Evolutionary conservation across 2,329 filamentous ascomycete genomes (phyloP).

Genomic region (Plectosphaerella plurivora): DNA sequence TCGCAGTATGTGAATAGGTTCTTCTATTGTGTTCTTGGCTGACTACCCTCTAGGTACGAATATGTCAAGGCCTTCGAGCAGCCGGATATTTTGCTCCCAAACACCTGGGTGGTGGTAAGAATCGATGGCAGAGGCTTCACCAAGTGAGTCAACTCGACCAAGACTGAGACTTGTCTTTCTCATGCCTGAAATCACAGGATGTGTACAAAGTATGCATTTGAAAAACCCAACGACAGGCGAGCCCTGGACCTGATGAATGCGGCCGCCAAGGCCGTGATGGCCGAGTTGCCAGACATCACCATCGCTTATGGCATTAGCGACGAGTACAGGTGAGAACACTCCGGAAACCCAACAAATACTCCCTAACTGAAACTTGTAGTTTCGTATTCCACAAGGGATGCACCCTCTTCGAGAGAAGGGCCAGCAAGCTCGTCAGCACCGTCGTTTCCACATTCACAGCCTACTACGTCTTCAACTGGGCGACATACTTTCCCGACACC

Average conservation of each 20-base stretch:
- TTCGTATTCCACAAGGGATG: slow-evolving; percentile 86
- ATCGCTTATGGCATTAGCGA: slow-evolving; percentile 93
- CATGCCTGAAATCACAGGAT: slow-evolving; percentile 52
- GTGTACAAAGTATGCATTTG: slow-evolving; percentile 76
- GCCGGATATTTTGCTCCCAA: slow-evolving; percentile 72
- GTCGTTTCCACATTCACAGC: slow-evolving; percentile 91
- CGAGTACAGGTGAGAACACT: slow-evolving; percentile 65
- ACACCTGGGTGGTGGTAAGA: slow-evolving; percentile 93
- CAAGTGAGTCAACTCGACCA: slow-evolving; percentile 55
- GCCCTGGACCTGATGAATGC: slow-evolving; percentile 93
- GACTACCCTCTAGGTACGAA: slow-evolving; percentile 63
- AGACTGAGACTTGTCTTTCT: background rate
- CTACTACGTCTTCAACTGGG: slow-evolving; percentile 82
- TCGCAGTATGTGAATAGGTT: slow-evolving; percentile 39
- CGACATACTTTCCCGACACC: slow-evolving; percentile 66
- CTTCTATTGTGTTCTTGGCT: background rate
- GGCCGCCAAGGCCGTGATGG: slow-evolving; percentile 79
- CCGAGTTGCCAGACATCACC: slow-evolving; percentile 76
- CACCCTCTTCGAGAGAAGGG: slow-evolving; percentile 78
- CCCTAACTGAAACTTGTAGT: slow-evolving; percentile 34
- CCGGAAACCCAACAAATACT: background rate
- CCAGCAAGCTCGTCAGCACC: slow-evolving; percentile 85
- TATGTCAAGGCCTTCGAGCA: slow-evolving; percentile 92
- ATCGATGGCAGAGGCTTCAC: slow-evolving; percentile 94
- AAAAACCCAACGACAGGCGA: slow-evolving; percentile 86